Percentiles rank a stretch among this genome's conserved stretches.
Evolutionary conservation across 306 rosid genomes (phyloP).

Genomic region (Spatholobus suberectus): DNA sequence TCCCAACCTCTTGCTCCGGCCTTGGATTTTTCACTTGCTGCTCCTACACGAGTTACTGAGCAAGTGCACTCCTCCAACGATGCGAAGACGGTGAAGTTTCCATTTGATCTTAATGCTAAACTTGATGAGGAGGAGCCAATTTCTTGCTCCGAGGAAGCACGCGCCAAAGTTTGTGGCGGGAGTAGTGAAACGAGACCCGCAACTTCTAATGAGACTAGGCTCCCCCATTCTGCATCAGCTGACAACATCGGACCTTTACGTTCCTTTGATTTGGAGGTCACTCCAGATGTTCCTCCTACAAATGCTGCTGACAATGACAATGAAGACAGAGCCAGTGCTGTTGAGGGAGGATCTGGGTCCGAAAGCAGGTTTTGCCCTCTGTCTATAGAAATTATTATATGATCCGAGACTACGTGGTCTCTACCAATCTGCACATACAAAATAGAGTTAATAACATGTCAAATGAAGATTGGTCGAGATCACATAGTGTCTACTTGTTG

Average conservation of each 20-base stretch:
- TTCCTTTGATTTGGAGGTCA: no score
- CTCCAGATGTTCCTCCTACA: background rate
- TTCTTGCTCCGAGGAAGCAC: background rate
- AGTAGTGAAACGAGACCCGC: background rate
- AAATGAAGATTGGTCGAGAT: no score
- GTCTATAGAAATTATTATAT: background rate
- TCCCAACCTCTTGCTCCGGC: background rate
- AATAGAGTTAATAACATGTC: no score
- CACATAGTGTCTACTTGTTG: background rate
- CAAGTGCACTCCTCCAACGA: slow-evolving; percentile 39
- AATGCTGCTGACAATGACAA: background rate
- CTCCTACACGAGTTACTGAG: background rate
- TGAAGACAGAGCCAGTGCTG: background rate
- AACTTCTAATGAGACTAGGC: no score
- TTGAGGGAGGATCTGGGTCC: slow-evolving; percentile 45
- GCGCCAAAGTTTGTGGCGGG: background rate
- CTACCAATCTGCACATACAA: no score
- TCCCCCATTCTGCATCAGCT: background rate
- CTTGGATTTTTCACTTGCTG: background rate
- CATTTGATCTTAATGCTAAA: slow-evolving; percentile 33
- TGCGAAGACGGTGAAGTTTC: background rate
- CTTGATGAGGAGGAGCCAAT: background rate
- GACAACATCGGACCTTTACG: background rate
- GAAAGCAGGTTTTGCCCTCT: slow-evolving; percentile 48
- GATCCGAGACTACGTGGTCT: background rate